Percentiles rank a stretch among this genome's conserved stretches.
These are phyloP conservation scores for Penicillium angulare DNA, from an alignment of 495 filamentous ascomycete species.

Conservation along the genomic window DNA sequence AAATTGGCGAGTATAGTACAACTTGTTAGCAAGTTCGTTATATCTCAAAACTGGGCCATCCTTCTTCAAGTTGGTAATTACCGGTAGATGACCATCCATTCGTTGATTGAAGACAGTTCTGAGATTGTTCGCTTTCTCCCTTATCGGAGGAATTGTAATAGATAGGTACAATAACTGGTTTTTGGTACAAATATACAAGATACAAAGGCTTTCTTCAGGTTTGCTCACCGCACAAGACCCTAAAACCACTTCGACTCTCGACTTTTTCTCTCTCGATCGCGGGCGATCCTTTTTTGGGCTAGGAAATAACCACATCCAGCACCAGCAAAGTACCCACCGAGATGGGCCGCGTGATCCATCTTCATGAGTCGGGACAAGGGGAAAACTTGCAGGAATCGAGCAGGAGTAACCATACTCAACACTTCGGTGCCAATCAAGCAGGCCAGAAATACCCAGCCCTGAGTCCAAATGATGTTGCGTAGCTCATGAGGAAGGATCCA, in stretches of 20 bases:
- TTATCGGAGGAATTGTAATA: too few species aligned
- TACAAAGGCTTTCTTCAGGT: too few species aligned
- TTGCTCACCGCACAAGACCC: too few species aligned
- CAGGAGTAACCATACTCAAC: conserved; percentile 28
- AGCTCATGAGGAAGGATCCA: conserved; percentile 42
- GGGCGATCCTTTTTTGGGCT: conserved; percentile 13
- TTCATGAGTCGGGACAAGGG: conserved; percentile 26
- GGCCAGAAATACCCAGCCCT: conserved; percentile 36
- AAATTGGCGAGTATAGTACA: too few species aligned
- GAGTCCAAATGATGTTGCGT: conserved; percentile 32
- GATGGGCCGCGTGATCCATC: conserved; percentile 71
- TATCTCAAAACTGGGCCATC: too few species aligned
- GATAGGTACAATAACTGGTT: too few species aligned
- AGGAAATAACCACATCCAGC: conserved; percentile 30
- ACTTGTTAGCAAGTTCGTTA: too few species aligned
- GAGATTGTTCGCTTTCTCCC: too few species aligned
- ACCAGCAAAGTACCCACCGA: conserved; percentile 63
- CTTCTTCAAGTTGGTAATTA: too few species aligned
- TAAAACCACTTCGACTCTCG: conserved; percentile 20
- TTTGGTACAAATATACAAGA: too few species aligned
- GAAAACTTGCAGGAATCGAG: conserved; percentile 20
- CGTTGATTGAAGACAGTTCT: too few species aligned
- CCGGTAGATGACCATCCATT: too few species aligned
- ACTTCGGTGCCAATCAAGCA: conserved; percentile 40
- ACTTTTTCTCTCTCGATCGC: conserved; percentile 4